Evolutionary conservation across 2,329 filamentous ascomycete genomes (phyloP).

Genomic region (Orbilia javanica): DNA sequence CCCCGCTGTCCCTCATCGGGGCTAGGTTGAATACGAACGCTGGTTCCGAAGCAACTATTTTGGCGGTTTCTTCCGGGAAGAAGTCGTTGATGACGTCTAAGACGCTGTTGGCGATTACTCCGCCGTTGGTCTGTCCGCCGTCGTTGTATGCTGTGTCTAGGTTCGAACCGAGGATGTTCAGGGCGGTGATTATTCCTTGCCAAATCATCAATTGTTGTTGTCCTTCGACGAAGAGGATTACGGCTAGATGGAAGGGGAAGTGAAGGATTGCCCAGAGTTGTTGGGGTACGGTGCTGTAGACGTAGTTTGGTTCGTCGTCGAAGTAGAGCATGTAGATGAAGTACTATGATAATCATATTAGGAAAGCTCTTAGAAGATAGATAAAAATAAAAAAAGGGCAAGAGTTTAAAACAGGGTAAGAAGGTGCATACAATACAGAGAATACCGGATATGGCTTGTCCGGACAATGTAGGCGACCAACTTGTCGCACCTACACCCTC

Average conservation of each 20-base stretch:
- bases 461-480: conserved; percentile 59
- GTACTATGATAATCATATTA: conserved; percentile 47
- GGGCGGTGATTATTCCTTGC: conserved; percentile 67
- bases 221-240: conserved; percentile 75
- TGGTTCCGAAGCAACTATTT: conserved; percentile 39
- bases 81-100: conserved; percentile 59
- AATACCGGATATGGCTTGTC: conserved; percentile 59
- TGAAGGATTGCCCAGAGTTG: conserved; percentile 73
- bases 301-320: conserved; percentile 69
- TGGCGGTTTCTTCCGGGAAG: conserved; percentile 47
- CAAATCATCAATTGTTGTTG: conserved; percentile 71
- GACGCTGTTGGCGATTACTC: conserved; percentile 62
- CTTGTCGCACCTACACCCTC: conserved; percentile 41
- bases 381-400: neutral
- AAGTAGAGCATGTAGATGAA: conserved; percentile 76
- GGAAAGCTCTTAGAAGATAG: neutral
- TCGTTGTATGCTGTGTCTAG: conserved; percentile 66
- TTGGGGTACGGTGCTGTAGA: conserved; percentile 71
- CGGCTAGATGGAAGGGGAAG: conserved; percentile 74
- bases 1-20: conserved; percentile 50
- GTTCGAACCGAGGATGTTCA: conserved; percentile 66
- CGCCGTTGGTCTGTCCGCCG: conserved; percentile 62
- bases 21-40: conserved; percentile 47
- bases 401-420: neutral
- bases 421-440: conserved; percentile 61